Conservation (phyloP, 805 yeast genomes). For the Metschnikowia peoriensis region DNA sequence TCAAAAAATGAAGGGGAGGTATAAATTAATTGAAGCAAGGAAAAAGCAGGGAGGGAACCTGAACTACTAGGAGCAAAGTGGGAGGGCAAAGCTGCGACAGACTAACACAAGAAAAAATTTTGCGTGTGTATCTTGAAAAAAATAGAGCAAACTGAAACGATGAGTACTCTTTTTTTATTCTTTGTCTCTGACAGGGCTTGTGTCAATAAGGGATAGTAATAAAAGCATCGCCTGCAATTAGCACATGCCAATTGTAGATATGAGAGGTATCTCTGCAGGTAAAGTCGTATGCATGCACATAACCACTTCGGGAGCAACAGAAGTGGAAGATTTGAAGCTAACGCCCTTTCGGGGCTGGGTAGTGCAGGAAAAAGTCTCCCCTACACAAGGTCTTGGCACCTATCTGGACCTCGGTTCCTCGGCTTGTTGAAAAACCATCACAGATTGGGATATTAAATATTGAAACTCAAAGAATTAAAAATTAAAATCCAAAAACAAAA, state of each 20-base stretch:
- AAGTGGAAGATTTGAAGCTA: background rate
- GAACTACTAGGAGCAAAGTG: background rate
- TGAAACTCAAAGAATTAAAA: background rate
- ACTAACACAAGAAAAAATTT: background rate
- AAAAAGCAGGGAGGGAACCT: background rate
- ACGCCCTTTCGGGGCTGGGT: background rate
- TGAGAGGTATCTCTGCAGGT: conserved; percentile 4
- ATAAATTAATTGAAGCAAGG: background rate
- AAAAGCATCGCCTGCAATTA: conserved; percentile 3
- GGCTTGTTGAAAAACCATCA: background rate
- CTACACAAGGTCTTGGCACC: background rate
- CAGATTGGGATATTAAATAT: background rate
- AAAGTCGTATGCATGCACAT: background rate
- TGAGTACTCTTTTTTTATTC: background rate
- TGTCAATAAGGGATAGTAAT: background rate
- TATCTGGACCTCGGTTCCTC: background rate
- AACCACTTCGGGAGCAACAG: background rate
- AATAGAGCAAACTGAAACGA: conserved; percentile 1
- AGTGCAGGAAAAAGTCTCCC: background rate
- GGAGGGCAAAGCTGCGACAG: conserved; percentile 1
- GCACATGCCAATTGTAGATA: conserved; percentile 9
- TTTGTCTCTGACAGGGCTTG: conserved; percentile 3
- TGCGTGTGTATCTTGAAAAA: background rate
- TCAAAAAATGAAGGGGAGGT: conserved; percentile 1
- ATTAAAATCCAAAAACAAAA: background rate